These are phyloP conservation scores for Mycena albidolilacea DNA, from an alignment of 768 basidiomycete species.

Conservation along the genomic window DNA sequence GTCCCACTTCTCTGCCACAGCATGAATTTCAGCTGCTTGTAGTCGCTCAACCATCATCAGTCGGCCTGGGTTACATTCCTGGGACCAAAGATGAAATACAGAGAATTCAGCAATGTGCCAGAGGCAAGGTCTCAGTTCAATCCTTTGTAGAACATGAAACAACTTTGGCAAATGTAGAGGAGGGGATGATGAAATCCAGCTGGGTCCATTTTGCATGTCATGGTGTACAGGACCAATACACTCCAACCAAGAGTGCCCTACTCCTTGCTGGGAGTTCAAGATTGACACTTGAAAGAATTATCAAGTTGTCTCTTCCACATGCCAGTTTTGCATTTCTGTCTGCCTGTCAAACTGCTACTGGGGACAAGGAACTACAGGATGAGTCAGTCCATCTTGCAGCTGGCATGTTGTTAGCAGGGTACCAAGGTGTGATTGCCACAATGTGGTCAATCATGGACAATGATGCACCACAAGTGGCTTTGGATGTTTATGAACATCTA, in stretches of 20 bases:
- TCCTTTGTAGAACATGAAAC: neutral
- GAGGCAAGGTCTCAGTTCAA: neutral
- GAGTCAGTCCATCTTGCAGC: neutral
- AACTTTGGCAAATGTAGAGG: neutral
- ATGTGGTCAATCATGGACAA: conserved; percentile 7
- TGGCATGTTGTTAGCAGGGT: too few relatives aligned
- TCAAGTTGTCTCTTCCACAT: neutral
- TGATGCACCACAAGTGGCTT: neutral
- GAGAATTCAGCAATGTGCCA: neutral
- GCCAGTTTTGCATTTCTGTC: neutral
- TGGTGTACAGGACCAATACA: neutral
- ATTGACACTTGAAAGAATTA: neutral
- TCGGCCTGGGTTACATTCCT: neutral
- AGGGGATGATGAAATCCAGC: neutral
- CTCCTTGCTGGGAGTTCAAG: neutral
- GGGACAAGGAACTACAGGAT: neutral
- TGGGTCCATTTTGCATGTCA: too few relatives aligned
- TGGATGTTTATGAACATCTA: neutral
- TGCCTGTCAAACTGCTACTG: neutral
- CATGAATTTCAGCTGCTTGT: neutral
- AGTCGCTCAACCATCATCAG: neutral
- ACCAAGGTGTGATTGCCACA: neutral
- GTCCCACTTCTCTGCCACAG: neutral
- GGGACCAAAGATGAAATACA: neutral
- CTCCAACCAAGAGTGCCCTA: neutral